Conservation (phyloP, 805 yeast genomes). For the Maudiozyma barnettii region DNA sequence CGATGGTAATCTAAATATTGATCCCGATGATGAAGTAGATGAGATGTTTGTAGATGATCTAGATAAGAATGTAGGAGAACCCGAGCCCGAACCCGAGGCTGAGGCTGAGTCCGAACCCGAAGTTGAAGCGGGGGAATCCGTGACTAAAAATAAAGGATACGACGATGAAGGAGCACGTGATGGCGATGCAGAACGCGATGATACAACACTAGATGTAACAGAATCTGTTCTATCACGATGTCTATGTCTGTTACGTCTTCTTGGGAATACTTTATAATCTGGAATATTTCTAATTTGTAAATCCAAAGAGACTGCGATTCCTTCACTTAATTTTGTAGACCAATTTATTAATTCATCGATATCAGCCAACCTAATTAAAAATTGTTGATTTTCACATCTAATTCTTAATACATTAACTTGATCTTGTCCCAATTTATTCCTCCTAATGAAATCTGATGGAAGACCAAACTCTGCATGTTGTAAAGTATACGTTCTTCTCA, state of each 20-base stretch:
- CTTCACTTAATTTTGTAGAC: constrained; percentile 62
- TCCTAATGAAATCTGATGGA: constrained; percentile 48
- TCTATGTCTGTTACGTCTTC: constrained; percentile 48
- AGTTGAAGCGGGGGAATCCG: too few species aligned
- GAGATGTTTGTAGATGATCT: too few species aligned
- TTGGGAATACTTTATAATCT: constrained; percentile 67
- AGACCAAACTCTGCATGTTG: constrained; percentile 79
- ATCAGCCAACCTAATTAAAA: constrained; percentile 52
- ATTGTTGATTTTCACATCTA: constrained; percentile 75
- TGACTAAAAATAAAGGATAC: too few species aligned
- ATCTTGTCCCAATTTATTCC: constrained; percentile 27
- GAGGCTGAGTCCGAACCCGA: too few species aligned
- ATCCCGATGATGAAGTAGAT: too few species aligned
- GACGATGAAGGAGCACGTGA: background rate
- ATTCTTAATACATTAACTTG: constrained; percentile 52
- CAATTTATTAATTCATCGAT: constrained; percentile 67
- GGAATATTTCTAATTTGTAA: constrained; percentile 64
- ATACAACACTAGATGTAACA: background rate
- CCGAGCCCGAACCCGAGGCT: too few species aligned
- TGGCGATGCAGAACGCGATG: background rate
- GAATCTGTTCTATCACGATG: background rate
- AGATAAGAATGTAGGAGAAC: too few species aligned
- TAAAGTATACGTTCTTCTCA: constrained; percentile 59
- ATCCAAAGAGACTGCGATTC: constrained; percentile 72
- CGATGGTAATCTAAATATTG: background rate